A percentile compares a stretch with the other conserved stretches of the same genome.
Conservation (phyloP, 306 rosid genomes). For the Quercus engelmannii region DNA sequence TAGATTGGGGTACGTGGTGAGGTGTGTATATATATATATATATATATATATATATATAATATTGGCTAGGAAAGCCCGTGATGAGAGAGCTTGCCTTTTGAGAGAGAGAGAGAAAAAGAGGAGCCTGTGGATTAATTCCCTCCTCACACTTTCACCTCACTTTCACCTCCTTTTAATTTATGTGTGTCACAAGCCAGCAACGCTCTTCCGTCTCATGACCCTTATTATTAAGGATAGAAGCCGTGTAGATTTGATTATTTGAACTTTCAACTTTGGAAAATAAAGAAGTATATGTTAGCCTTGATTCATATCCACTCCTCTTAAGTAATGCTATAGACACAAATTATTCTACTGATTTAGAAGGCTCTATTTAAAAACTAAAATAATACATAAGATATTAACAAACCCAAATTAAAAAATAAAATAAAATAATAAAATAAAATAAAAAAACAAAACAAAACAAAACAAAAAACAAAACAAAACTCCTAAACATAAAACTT, state of each 20-base stretch:
- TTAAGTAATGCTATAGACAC: too few species aligned
- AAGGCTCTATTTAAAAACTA: too few species aligned
- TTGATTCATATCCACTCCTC: too few species aligned
- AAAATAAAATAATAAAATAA: too few species aligned
- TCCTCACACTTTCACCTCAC: constrained; percentile 57
- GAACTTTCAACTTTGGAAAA: constrained; percentile 17
- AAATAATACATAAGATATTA: too few species aligned
- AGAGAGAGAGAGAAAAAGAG: constrained; percentile 27
- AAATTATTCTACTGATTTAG: too few species aligned
- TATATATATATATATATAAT: not conserved
- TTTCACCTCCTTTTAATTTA: constrained; percentile 55
- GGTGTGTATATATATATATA: not conserved
- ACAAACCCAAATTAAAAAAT: too few species aligned
- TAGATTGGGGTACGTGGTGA: constrained; percentile 1
- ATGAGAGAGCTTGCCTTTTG: constrained; percentile 5
- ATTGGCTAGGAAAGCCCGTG: constrained; percentile 18
- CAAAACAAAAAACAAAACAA: too few species aligned
- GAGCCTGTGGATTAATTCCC: constrained; percentile 34
- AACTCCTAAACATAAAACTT: too few species aligned
- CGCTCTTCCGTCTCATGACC: constrained; percentile 51
- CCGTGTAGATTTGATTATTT: not conserved
- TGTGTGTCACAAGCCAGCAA: constrained; percentile 64
- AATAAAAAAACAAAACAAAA: too few species aligned
- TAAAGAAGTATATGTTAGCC: too few species aligned
- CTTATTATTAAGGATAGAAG: constrained; percentile 19